phyloP scores from a whole-genome alignment of 371 early-diverging fungal species.

The Haplosporangium sp. region DNA sequence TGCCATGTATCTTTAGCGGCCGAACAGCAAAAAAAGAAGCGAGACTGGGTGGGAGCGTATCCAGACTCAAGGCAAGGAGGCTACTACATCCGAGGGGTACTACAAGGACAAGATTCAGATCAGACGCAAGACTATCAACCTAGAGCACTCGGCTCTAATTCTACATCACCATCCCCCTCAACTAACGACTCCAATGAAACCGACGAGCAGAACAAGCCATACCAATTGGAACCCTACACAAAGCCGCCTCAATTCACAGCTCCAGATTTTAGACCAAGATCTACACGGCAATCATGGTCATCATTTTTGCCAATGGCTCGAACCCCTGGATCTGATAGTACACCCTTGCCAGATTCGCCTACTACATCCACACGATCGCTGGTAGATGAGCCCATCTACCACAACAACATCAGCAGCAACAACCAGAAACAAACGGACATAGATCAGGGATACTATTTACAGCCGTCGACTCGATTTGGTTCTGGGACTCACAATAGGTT shows the following conservation, averaged over 20 bases:
- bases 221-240: constrained; percentile 45
- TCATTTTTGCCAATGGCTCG: constrained; percentile 9
- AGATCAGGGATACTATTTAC: constrained; percentile 1
- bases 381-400: not conserved
- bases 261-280: constrained; percentile 22
- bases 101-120: constrained; percentile 11
- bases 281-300: constrained; percentile 13
- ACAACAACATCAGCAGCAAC: not conserved
- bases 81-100: constrained; percentile 29
- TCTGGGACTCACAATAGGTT: constrained; percentile 8
- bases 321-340: not conserved
- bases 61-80: constrained; percentile 11
- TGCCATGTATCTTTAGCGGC: constrained; percentile 1
- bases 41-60: constrained; percentile 48
- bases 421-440: not conserved
- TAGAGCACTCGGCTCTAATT: too few species aligned
- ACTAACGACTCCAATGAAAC: not conserved
- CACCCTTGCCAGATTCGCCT: not conserved
- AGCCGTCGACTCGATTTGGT: constrained; percentile 13
- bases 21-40: constrained; percentile 21
- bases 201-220: constrained; percentile 13
- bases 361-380: not conserved
- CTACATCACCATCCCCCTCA: not conserved
- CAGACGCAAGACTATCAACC: constrained; percentile 5
- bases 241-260: constrained; percentile 26